A percentile compares a stretch with the other conserved stretches of the same genome.
These are phyloP conservation scores for Austroboletus novae-zelandiae DNA, from an alignment of 1,284 basidiomycete genomes.

Conservation along the genomic window DNA sequence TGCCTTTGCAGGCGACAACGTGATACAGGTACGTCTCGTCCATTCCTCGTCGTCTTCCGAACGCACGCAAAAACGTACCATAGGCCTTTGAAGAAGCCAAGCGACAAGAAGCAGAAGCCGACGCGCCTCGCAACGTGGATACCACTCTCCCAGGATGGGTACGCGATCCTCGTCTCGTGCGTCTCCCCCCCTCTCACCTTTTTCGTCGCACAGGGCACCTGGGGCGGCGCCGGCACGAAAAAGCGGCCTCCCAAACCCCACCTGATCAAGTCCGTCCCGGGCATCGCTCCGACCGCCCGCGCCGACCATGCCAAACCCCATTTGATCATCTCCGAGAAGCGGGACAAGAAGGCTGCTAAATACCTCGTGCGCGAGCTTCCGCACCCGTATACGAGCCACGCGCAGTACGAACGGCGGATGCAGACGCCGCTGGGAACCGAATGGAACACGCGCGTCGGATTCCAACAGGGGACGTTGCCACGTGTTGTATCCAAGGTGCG, in stretches of 20 bases:
- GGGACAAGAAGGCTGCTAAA: slow-evolving; percentile 90
- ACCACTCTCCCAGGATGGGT: slow-evolving; percentile 96
- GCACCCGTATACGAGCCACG: slow-evolving; percentile 88
- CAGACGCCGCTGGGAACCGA: slow-evolving; percentile 81
- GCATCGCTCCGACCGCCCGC: slow-evolving; percentile 74
- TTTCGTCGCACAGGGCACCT: slow-evolving; percentile 68
- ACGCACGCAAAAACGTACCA: background rate
- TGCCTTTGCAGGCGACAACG: slow-evolving; percentile 96
- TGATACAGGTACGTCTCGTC: slow-evolving; percentile 64
- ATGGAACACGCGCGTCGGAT: slow-evolving; percentile 91
- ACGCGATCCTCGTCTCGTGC: slow-evolving; percentile 24
- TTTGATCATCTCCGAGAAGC: slow-evolving; percentile 92
- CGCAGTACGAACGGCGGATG: slow-evolving; percentile 87
- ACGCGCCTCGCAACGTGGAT: slow-evolving; percentile 84
- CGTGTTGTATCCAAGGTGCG: slow-evolving; percentile 82
- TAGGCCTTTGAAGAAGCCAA: slow-evolving; percentile 89
- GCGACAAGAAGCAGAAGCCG: slow-evolving; percentile 71
- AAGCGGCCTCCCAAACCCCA: slow-evolving; percentile 56
- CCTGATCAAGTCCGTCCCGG: slow-evolving; percentile 78
- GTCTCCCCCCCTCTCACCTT: background rate
- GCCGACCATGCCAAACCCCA: slow-evolving; percentile 83
- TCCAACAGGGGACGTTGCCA: slow-evolving; percentile 83
- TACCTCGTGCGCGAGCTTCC: slow-evolving; percentile 90
- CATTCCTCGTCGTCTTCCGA: background rate
- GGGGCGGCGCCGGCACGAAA: slow-evolving; percentile 81